phyloP scores from a whole-genome alignment of 495 filamentous ascomycete species.

The Daldinia decipiens region DNA sequence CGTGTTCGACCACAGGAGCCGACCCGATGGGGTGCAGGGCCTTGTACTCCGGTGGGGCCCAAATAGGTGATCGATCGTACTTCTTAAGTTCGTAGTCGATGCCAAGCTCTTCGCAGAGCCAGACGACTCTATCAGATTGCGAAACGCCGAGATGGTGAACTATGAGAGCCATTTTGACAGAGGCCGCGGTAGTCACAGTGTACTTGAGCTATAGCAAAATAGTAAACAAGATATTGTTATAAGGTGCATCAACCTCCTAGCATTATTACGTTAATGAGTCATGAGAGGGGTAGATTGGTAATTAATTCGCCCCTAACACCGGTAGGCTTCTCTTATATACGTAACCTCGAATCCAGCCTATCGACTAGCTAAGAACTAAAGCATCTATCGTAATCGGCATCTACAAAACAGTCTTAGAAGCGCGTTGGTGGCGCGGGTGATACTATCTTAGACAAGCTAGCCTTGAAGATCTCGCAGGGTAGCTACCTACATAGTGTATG shows the following conservation, averaged over 20 bases:
- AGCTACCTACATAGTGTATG: too few relatives aligned
- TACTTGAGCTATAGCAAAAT: too few relatives aligned
- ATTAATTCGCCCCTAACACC: not conserved
- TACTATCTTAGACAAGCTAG: slow-evolving; percentile 2
- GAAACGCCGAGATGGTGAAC: slow-evolving; percentile 67
- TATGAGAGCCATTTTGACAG: slow-evolving; percentile 53
- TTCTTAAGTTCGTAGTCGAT: slow-evolving; percentile 62
- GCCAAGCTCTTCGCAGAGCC: slow-evolving; percentile 70
- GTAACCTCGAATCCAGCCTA: not conserved
- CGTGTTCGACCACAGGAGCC: slow-evolving; percentile 67
- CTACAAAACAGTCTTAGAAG: not conserved
- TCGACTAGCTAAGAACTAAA: not conserved
- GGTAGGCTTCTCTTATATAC: not conserved
- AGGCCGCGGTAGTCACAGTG: not conserved
- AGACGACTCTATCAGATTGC: slow-evolving; percentile 70
- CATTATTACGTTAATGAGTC: not conserved
- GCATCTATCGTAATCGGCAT: not conserved
- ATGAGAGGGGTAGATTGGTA: not conserved
- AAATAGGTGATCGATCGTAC: slow-evolving; percentile 61
- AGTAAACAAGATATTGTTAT: not conserved
- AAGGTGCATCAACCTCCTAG: not conserved
- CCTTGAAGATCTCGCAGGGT: not conserved
- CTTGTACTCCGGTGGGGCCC: slow-evolving; percentile 64
- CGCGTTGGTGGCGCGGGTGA: not conserved
- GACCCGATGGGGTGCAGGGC: slow-evolving; percentile 62